These are phyloP conservation scores for Coriolopsis trogii DNA, from an alignment of 1,284 basidiomycete genomes.

Conservation along the genomic window DNA sequence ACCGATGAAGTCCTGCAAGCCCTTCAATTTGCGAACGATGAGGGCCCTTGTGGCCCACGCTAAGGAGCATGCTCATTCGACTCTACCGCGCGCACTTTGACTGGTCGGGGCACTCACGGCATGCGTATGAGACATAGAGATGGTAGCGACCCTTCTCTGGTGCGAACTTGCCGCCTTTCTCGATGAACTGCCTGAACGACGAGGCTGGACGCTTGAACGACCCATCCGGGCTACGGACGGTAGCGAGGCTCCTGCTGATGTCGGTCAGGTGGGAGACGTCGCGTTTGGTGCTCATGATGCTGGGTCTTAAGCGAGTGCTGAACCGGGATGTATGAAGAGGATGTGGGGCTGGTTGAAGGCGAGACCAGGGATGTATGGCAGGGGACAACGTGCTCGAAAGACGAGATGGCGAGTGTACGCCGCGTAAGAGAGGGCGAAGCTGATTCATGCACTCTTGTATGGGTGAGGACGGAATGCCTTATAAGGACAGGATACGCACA, in stretches of 20 bases:
- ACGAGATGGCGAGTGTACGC: too few relatives aligned
- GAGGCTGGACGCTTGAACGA: slow-evolving; percentile 78
- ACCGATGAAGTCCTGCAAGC: slow-evolving; percentile 86
- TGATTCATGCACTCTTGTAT: too few relatives aligned
- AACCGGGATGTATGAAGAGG: too few relatives aligned
- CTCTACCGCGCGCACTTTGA: too few relatives aligned
- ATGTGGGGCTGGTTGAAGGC: too few relatives aligned
- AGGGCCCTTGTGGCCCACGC: slow-evolving; percentile 94
- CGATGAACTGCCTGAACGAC: slow-evolving; percentile 74
- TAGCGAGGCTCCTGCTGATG: slow-evolving; percentile 64
- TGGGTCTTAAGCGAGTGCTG: neutral
- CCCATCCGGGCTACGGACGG: slow-evolving; percentile 62
- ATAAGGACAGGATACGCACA: too few relatives aligned
- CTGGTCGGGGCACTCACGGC: slow-evolving; percentile 56
- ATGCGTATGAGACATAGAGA: slow-evolving; percentile 82
- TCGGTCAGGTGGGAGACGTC: slow-evolving; percentile 39
- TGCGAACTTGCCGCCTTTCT: slow-evolving; percentile 70
- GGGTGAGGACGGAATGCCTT: too few relatives aligned
- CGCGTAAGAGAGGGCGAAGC: too few relatives aligned
- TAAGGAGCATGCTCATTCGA: slow-evolving; percentile 28
- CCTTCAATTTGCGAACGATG: slow-evolving; percentile 90
- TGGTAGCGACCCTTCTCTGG: slow-evolving; percentile 88
- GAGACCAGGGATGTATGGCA: too few relatives aligned
- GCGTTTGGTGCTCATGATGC: slow-evolving; percentile 9
- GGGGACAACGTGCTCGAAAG: too few relatives aligned